Base-by-base conservation (phyloP, 345 rosid genomes). In the Arabis hirsuta region DNA sequence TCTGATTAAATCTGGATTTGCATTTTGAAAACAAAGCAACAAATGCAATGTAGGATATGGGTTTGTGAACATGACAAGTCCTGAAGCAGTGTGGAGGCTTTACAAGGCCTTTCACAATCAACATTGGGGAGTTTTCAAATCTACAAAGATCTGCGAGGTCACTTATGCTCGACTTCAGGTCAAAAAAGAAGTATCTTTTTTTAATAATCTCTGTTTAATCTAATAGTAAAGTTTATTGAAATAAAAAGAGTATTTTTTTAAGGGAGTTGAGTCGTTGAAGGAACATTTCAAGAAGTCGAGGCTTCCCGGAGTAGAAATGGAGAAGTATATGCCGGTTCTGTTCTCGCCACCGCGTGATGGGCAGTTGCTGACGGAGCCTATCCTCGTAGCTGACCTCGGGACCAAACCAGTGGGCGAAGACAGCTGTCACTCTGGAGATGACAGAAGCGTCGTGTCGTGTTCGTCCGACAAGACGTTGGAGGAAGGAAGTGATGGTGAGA, bases 1-100 rank as follows among this genome's bases (percentile, higher is more conserved):
- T 36, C 9, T 62, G 2, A 26, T 26, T 45, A 26, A 42, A 31
- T 53, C 9, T 61, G 22, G 38, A 12, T 24, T n/a, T 27, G 2
- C 19, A 2, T 39, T 16, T 7, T 26, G 3, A 8, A 36, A 36
- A 36, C 10, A 36, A 41, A 79, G 99, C 77, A 90, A 87, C 85
- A 87, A 90, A 57, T 88, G 99, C 81, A 95, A 90, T 73, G 89
- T 95, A 74, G 99, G 99, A 62, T 95, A 95, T 80, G 99, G 97
- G 68, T 95, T 95, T 72, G 99, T 90, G 80, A 95, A 95, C 84
- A 90, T 95, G 97, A 95, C 99, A 4, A 82, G 94, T 2, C 88
- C 97, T 6, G 79, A 77, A 76, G 99, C 92, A 4, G 83, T 96
- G 32, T 59, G 64, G 84, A 83, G 97, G 74, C 83, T 95, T 2